Percentiles rank a stretch among this genome's conserved stretches.
phyloP scores from a whole-genome alignment of 2,329 filamentous ascomycete species.

The Exophiala phaeomuriformis region DNA sequence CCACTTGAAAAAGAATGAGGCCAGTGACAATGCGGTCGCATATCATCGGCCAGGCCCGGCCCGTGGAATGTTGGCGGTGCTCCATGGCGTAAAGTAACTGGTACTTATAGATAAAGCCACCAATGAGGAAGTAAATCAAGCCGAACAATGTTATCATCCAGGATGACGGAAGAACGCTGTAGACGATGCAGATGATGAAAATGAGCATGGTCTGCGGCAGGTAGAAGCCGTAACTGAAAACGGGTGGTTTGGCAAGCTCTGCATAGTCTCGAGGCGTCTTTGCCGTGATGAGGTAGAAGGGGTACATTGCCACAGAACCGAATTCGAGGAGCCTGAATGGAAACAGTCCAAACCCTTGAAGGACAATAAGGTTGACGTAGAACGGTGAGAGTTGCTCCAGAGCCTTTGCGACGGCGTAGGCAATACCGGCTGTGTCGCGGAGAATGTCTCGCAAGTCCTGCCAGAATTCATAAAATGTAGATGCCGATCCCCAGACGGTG shows the following conservation, averaged over 20 bases:
- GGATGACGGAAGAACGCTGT: conserved; percentile 75
- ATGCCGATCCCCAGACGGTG: conserved; percentile 74
- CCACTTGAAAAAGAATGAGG: conserved; percentile 78
- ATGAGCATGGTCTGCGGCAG: conserved; percentile 86
- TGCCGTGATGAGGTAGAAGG: conserved; percentile 67
- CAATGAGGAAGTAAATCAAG: conserved; percentile 69
- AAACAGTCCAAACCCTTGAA: conserved; percentile 88
- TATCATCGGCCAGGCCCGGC: conserved; percentile 92
- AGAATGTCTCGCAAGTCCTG: conserved; percentile 62
- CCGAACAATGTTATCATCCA: conserved; percentile 74
- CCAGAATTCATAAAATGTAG: conserved; percentile 62
- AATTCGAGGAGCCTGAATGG: conserved; percentile 88
- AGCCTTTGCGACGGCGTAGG: conserved; percentile 65
- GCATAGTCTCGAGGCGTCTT: conserved; percentile 86
- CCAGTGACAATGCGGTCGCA: conserved; percentile 85
- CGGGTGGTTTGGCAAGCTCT: conserved; percentile 69
- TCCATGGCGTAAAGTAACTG: conserved; percentile 98
- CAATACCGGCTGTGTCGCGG: conserved; percentile 70
- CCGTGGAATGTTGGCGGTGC: conserved; percentile 87
- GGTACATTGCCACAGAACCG: conserved; percentile 75
- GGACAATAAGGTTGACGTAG: conserved; percentile 87
- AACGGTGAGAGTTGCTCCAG: conserved; percentile 71
- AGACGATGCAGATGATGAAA: conserved; percentile 92
- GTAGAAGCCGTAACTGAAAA: conserved; percentile 94
- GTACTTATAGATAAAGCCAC: conserved; percentile 91